Conservation (phyloP, 306 rosid species). For the Malus sylvestris region DNA sequence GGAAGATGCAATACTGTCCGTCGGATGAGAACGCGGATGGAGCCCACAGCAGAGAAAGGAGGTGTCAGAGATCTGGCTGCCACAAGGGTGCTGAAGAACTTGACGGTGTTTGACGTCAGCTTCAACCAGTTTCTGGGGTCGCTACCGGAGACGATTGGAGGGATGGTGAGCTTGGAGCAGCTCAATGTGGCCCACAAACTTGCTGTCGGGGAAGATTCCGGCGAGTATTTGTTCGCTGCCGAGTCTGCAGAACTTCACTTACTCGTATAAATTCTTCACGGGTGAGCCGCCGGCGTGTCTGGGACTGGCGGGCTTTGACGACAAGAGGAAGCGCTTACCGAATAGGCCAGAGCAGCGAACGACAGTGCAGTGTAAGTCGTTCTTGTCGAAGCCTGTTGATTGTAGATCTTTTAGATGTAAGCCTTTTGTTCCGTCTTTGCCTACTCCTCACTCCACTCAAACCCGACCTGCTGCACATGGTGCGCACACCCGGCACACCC, state of each 20-base stretch:
- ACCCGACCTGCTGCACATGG: too few species aligned
- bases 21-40: too few species aligned
- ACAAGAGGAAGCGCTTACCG: conserved; percentile 63
- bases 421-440: conserved; percentile 24
- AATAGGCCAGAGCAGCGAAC: conserved; percentile 60
- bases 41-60: too few species aligned
- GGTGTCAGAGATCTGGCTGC: too few species aligned
- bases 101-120: conserved; percentile 84
- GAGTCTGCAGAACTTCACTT: conserved; percentile 71
- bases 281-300: conserved; percentile 72
- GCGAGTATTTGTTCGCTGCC: conserved; percentile 60
- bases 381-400: conserved; percentile 61
- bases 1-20: too few species aligned
- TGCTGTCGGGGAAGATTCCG: conserved; percentile 75
- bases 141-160: conserved; percentile 53
- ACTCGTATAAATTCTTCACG: conserved; percentile 66
- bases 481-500: too few species aligned
- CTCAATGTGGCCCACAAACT: conserved; percentile 72
- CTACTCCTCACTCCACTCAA: conserved; percentile 13
- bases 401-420: conserved; percentile 59
- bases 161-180: conserved; percentile 54
- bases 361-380: conserved; percentile 49
- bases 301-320: conserved; percentile 40
- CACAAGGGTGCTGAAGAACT: conserved; percentile 43
- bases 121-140: conserved; percentile 70